phyloP scores from a whole-genome alignment of 2,329 filamentous ascomycete genomes.

The Pseudogymnoascus sp. region DNA sequence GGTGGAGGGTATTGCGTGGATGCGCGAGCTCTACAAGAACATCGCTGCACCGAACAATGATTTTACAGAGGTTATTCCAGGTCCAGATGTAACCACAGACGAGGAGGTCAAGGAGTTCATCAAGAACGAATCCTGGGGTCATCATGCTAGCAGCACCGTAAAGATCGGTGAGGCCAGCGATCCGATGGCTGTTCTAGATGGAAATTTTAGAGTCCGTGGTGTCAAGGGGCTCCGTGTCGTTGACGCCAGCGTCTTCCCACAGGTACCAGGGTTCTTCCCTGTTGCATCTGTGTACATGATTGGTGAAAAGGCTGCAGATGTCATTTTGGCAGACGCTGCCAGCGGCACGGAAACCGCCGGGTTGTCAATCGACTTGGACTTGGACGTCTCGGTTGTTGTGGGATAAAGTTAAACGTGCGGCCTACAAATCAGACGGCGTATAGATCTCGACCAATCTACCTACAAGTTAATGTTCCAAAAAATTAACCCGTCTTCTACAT shows the following conservation, averaged over 20 bases:
- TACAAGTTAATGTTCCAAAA: background rate
- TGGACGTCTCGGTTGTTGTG: background rate
- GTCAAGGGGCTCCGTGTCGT: conserved; percentile 44
- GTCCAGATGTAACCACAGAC: conserved; percentile 30
- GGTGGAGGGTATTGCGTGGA: conserved; percentile 6
- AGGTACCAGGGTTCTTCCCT: conserved; percentile 34
- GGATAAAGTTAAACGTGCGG: background rate
- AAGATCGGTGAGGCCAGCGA: conserved; percentile 46
- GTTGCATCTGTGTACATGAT: conserved; percentile 23
- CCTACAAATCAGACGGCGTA: background rate
- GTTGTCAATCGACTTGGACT: background rate
- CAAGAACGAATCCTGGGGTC: conserved; percentile 42
- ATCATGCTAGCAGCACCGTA: conserved; percentile 46
- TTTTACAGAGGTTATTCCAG: background rate
- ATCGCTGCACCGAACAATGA: background rate
- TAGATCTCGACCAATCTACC: background rate
- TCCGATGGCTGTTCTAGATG: conserved; percentile 42
- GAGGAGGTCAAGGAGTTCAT: conserved; percentile 38
- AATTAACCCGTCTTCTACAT: background rate
- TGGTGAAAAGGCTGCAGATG: conserved; percentile 24
- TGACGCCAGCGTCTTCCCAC: conserved; percentile 43
- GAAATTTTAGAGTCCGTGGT: conserved; percentile 42
- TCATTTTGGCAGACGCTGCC: conserved; percentile 18
- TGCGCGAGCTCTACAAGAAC: conserved; percentile 8
- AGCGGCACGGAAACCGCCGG: background rate